phyloP scores from a whole-genome alignment of 257 asterid genomes.

The Catharanthus roseus region DNA sequence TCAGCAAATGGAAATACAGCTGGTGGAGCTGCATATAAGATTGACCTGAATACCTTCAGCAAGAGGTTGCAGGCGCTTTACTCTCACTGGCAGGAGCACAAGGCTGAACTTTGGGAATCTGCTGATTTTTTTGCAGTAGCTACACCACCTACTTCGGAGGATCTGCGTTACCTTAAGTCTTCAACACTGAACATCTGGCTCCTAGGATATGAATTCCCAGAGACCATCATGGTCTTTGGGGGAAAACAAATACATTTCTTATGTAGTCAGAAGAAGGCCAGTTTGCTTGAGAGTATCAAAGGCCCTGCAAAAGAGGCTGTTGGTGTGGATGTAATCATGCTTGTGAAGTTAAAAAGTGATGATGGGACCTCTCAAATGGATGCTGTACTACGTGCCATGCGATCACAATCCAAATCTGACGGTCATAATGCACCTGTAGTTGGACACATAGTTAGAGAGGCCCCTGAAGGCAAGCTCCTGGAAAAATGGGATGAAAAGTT shows the following conservation, averaged over 20 bases:
- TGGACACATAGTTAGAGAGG: conserved; percentile 55
- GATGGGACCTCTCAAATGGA: conserved; percentile 50
- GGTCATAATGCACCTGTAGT: conserved; percentile 24
- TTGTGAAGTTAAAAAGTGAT: conserved; percentile 47
- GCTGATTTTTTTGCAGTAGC: conserved; percentile 46
- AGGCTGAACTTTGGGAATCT: conserved; percentile 48
- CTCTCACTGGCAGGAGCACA: conserved; percentile 46
- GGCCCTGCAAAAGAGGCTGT: conserved; percentile 42
- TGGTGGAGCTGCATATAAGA: conserved; percentile 33
- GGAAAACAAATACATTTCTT: conserved; percentile 47
- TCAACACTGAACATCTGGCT: conserved; percentile 62
- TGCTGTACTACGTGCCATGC: conserved; percentile 29
- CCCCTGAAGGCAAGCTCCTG: conserved; percentile 59
- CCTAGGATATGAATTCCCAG: conserved; percentile 69
- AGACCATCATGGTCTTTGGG: conserved; percentile 59
- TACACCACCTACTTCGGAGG: conserved; percentile 62
- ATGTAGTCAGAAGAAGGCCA: conserved; percentile 60
- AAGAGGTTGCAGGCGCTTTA: conserved; percentile 48
- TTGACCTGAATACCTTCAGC: conserved; percentile 45
- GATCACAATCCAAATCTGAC: conserved; percentile 27
- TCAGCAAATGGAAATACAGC: conserved; percentile 29
- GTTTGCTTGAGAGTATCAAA: conserved; percentile 45
- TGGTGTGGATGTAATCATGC: conserved; percentile 40
- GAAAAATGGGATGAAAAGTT: conserved; percentile 55
- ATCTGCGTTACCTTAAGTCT: conserved; percentile 59